phyloP scores from a whole-genome alignment of 306 rosid genomes.

The Spatholobus suberectus region DNA sequence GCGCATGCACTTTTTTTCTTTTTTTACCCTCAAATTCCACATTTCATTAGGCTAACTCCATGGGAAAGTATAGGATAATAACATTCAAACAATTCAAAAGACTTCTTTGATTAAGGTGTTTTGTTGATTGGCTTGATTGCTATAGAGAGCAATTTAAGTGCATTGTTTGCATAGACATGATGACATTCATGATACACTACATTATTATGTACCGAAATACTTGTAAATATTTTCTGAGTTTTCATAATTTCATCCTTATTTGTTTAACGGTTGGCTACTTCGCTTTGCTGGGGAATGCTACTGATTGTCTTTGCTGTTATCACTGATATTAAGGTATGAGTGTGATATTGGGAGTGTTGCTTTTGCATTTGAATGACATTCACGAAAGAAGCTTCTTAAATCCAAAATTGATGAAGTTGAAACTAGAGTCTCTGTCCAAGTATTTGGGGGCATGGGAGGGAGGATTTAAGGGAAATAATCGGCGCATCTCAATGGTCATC shows the following conservation, averaged over 20 bases:
- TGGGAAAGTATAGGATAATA: not conserved
- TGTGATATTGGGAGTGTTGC: not conserved
- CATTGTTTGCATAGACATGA: not conserved
- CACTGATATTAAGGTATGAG: not conserved
- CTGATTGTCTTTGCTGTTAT: not conserved
- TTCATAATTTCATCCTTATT: not conserved
- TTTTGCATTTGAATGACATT: conserved; percentile 8
- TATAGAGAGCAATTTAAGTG: not conserved
- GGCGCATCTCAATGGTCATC: not conserved
- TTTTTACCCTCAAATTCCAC: not conserved
- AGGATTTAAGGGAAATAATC: not conserved
- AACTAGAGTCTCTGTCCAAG: not conserved
- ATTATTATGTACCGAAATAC: not conserved
- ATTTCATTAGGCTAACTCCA: not conserved
- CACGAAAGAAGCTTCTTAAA: conserved; percentile 29
- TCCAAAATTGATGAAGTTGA: conserved; percentile 7
- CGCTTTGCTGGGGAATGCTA: not conserved
- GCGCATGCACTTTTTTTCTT: not conserved
- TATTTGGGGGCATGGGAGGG: not conserved
- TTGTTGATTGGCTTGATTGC: not conserved
- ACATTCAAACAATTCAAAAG: not conserved
- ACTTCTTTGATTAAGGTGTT: not conserved
- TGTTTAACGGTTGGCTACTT: not conserved
- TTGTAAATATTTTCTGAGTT: not conserved
- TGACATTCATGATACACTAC: not conserved